Conservation (phyloP, 2,329 filamentous ascomycete genomes). For the Trichoderma endophyticum region DNA sequence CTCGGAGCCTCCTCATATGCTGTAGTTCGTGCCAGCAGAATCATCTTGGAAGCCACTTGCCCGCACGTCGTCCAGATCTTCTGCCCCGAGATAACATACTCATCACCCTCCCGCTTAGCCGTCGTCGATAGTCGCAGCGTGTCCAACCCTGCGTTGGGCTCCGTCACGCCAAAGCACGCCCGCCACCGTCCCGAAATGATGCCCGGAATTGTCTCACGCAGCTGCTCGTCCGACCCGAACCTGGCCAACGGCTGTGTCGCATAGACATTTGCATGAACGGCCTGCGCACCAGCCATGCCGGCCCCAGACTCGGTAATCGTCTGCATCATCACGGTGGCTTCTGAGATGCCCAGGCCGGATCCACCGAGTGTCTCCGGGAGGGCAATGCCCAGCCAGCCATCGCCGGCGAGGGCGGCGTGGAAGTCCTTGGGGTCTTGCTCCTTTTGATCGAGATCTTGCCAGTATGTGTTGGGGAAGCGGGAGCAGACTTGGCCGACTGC, state of each 20-base stretch:
- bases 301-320: constrained; percentile 75
- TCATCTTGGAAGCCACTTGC: constrained; percentile 79
- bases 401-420: constrained; percentile 68
- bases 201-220: constrained; percentile 61
- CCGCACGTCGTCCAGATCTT: constrained; percentile 91
- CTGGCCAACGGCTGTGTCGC: constrained; percentile 72
- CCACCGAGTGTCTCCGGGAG: constrained; percentile 73
- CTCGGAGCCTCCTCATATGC: constrained; percentile 64
- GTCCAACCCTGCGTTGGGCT: constrained; percentile 76
- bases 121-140: constrained; percentile 67
- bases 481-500: constrained; percentile 66
- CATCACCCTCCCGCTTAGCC: constrained; percentile 53
- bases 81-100: constrained; percentile 69
- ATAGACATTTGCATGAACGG: constrained; percentile 66
- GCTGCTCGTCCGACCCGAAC: constrained; percentile 66
- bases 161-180: constrained; percentile 81
- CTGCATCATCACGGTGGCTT: constrained; percentile 86
- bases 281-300: constrained; percentile 69
- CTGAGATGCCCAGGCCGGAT: constrained; percentile 71
- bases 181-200: constrained; percentile 70
- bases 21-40: constrained; percentile 74
- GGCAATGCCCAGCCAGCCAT: constrained; percentile 79
- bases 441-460: constrained; percentile 68
- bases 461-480: constrained; percentile 71
- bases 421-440: constrained; percentile 72